These are phyloP conservation scores for Tetrahymena malaccensis DNA, from an alignment of 73 alveolate species.

Conservation along the genomic window DNA sequence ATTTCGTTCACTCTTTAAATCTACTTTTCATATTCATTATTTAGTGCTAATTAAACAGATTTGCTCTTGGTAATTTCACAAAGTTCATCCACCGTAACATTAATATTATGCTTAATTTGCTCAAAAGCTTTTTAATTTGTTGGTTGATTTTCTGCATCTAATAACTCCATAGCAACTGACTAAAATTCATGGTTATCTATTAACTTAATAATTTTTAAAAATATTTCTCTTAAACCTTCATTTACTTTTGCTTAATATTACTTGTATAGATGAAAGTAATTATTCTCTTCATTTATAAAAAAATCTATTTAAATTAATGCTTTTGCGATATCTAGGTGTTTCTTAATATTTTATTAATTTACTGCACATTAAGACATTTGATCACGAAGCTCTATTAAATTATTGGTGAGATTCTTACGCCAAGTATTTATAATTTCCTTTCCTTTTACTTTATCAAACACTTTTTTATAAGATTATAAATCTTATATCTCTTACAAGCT, in stretches of 20 bases:
- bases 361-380: not conserved
- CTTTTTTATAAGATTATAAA: not conserved
- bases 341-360: not conserved
- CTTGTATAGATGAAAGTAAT: not conserved
- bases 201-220: not conserved
- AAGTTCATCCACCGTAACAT: not conserved
- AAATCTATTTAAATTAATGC: not conserved
- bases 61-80: not conserved
- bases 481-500: not conserved
- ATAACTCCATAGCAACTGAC: not conserved
- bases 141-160: not conserved
- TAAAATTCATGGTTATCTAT: not conserved
- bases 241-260: not conserved
- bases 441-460: not conserved
- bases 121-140: not conserved
- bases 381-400: not conserved
- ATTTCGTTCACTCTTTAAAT: too few relatives aligned
- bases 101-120: not conserved
- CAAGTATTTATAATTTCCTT: not conserved
- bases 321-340: not conserved
- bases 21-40: too few relatives aligned
- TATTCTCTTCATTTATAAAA: not conserved
- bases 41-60: too few relatives aligned
- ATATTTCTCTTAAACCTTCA: not conserved
- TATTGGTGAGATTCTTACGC: not conserved